Base-by-base conservation (phyloP, 2,329 filamentous ascomycete species). In the Phaeosphaeriaceae sp. region DNA sequence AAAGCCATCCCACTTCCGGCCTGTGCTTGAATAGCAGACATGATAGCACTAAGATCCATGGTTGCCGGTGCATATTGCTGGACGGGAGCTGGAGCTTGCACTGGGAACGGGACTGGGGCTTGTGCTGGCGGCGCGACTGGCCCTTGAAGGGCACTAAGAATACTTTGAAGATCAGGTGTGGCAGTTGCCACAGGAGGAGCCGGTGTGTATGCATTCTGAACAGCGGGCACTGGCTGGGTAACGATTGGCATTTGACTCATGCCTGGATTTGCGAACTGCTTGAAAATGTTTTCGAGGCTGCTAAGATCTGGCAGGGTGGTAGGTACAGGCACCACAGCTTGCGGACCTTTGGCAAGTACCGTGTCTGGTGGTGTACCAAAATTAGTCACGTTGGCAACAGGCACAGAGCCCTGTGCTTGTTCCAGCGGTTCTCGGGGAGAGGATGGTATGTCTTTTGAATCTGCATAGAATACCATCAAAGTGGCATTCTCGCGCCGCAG, bases 391-490 rank as follows among this genome's bases (percentile, higher is more conserved):
- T 59, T 37, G 8, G 50, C 56, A 26, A 51, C 28, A 17, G 56
- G 36, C 6, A 54, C 40, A 13, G 46, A 28, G 11, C 61, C 58
- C 40, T 60, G 57, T 9, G 45, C 63, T 28, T 73, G 65, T 46
- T 79, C 72, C 2, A 66, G 43, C 12, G 77, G 77, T 29, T 80
- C 78, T 21, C 73, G 70, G 1, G 78, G 78, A 46, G 72, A 75
- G 0, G 76, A 61, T 9, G 78, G 78, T 42, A 80, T 79, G 46
- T 80, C 78, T 21, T 67, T 71, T 7, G 67, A 61, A 45, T 74
- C 67, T 6, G 69, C 64, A 58, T 81, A 81, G 59, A 76, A 75
- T 9, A 78, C 77, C 64, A 80, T 74, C 21, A 81, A 63, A 17
- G 74, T 80, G 39, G 70, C 71, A 21, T 73, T 73, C 55, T 81